These are phyloP conservation scores for Candida nonsorbophila DNA, from an alignment of 805 yeast species.

Conservation along the genomic window DNA sequence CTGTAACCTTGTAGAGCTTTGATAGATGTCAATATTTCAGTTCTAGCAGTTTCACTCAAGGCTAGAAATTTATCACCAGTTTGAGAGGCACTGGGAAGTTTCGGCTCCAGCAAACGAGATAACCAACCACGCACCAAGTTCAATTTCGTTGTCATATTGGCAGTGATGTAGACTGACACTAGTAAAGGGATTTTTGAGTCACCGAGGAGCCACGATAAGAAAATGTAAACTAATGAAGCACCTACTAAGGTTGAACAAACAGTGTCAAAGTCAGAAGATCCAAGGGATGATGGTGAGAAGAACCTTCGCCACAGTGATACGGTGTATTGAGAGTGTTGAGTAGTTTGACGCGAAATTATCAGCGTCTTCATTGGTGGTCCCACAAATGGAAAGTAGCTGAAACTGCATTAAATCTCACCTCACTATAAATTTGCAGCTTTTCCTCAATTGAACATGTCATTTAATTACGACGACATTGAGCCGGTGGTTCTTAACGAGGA, in stretches of 20 bases:
- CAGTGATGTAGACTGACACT: conserved; percentile 21
- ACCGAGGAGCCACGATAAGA: conserved; percentile 12
- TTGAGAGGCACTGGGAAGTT: too few relatives aligned
- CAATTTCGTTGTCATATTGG: conserved; percentile 24
- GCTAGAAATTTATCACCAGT: conserved; percentile 7
- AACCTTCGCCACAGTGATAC: neutral
- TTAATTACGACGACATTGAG: conserved; percentile 36
- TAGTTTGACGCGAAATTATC: neutral
- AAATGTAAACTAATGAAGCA: conserved; percentile 14
- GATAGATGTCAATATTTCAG: conserved; percentile 37
- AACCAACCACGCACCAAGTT: conserved; percentile 14
- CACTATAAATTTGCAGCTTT: neutral
- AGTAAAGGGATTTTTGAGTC: conserved; percentile 22
- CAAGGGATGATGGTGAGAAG: neutral
- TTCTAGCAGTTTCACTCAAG: conserved; percentile 15
- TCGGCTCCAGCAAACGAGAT: too few relatives aligned
- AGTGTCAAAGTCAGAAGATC: conserved; percentile 6
- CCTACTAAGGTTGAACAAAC: conserved; percentile 9
- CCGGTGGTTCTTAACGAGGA: conserved; percentile 40
- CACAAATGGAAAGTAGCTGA: too few relatives aligned
- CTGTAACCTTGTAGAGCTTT: conserved; percentile 44
- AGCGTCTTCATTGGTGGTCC: neutral
- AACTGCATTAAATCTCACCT: neutral
- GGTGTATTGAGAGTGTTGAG: too few relatives aligned
- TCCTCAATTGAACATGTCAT: conserved; percentile 1